A percentile compares a stretch with the other conserved stretches of the same genome.
phyloP scores from a whole-genome alignment of 176 grass and related monocot genomes.

The Musa itinerans region DNA sequence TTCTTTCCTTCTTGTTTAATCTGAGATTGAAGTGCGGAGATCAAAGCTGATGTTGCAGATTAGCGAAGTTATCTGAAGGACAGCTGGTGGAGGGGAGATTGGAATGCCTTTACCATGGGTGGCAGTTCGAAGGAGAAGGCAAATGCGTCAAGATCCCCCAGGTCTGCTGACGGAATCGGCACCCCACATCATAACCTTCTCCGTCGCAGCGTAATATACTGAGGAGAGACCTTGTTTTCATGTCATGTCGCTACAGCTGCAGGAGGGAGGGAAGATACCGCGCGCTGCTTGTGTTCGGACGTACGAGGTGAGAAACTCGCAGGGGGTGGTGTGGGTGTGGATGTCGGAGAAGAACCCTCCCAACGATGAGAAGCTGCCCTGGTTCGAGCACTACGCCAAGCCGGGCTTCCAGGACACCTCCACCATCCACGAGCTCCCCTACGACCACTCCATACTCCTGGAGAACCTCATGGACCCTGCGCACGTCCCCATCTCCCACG shows the following conservation, averaged over 20 bases:
- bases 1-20: too few species aligned
- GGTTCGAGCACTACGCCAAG: constrained; percentile 64
- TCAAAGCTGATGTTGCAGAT: constrained; percentile 24
- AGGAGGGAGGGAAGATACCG: constrained; percentile 73
- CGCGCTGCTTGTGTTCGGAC: constrained; percentile 50
- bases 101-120: constrained; percentile 94
- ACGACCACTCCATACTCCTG: constrained; percentile 95
- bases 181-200: too few species aligned
- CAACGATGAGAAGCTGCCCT: constrained; percentile 42
- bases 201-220: not conserved
- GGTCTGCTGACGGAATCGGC: constrained; percentile 13
- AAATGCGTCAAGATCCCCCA: constrained; percentile 85
- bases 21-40: too few species aligned
- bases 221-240: not conserved
- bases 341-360: constrained; percentile 55
- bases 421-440: constrained; percentile 80
- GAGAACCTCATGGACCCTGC: constrained; percentile 98
- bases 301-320: constrained; percentile 80
- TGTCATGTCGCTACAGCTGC: constrained; percentile 32
- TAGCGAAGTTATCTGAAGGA: constrained; percentile 84
- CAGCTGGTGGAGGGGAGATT: constrained; percentile 74
- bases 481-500: constrained; percentile 92
- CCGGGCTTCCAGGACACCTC: constrained; percentile 66
- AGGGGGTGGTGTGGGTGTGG: constrained; percentile 92
- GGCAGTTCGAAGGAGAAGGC: constrained; percentile 91